A percentile compares a stretch with the other conserved stretches of the same genome.
Conservation (phyloP, 805 yeast species). For the Yarrowia alimentaria region DNA sequence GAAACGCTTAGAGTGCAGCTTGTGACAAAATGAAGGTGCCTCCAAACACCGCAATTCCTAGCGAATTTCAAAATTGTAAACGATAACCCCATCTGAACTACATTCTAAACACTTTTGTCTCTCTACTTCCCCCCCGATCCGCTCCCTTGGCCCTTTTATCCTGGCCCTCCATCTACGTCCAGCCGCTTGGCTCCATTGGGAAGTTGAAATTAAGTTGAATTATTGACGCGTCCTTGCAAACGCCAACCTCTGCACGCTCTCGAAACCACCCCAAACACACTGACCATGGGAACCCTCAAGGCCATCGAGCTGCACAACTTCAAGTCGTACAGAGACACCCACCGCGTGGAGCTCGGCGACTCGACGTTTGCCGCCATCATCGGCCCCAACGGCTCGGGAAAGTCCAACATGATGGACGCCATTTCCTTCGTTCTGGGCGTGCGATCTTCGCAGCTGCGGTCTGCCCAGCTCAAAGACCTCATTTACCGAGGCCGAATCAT, state of each 20-base stretch:
- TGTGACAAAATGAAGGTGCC: too few relatives aligned
- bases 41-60: too few relatives aligned
- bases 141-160: too few relatives aligned
- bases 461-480: constrained; percentile 68
- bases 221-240: background rate
- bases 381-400: constrained; percentile 99
- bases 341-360: constrained; percentile 73
- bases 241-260: background rate
- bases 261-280: background rate
- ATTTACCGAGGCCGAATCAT: constrained; percentile 69
- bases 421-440: constrained; percentile 92
- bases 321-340: constrained; percentile 82
- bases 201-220: constrained; percentile 4
- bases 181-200: too few relatives aligned
- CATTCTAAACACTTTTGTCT: too few relatives aligned
- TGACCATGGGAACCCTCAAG: constrained; percentile 76
- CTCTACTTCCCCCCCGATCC: too few relatives aligned
- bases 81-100: too few relatives aligned
- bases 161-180: too few relatives aligned
- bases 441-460: constrained; percentile 69
- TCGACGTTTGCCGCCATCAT: constrained; percentile 85
- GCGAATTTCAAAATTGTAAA: too few relatives aligned
- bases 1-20: too few relatives aligned
- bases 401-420: constrained; percentile 97
- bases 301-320: constrained; percentile 81